phyloP scores from a whole-genome alignment of 2,329 filamentous ascomycete genomes.

The Neofusicoccum parvum region DNA sequence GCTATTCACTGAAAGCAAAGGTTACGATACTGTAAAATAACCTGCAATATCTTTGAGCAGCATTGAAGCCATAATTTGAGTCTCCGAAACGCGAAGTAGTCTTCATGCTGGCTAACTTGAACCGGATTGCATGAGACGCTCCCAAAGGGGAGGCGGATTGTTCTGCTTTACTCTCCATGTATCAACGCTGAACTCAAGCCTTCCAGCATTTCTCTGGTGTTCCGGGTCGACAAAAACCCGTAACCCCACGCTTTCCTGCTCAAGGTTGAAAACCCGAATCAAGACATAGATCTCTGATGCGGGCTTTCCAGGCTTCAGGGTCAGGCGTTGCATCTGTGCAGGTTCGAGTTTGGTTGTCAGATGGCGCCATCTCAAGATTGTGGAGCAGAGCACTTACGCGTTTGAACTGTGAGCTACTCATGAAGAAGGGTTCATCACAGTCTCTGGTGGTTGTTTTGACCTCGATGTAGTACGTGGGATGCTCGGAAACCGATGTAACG shows the following conservation, averaged over 20 bases:
- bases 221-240: constrained; percentile 43
- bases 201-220: neutral
- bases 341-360: neutral
- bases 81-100: too few species aligned
- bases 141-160: too few species aligned
- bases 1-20: too few species aligned
- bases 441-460: constrained; percentile 52
- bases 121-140: too few species aligned
- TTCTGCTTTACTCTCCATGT: neutral
- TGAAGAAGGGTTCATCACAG: constrained; percentile 48
- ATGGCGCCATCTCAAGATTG: neutral
- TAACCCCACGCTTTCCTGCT: constrained; percentile 32
- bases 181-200: neutral
- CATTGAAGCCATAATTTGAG: too few species aligned
- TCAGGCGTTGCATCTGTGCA: constrained; percentile 3
- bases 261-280: constrained; percentile 45
- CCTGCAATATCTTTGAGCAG: too few species aligned
- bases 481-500: constrained; percentile 32
- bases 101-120: too few species aligned
- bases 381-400: constrained; percentile 26
- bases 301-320: neutral
- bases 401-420: constrained; percentile 50
- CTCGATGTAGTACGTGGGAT: constrained; percentile 50
- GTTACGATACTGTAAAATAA: too few species aligned
- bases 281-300: constrained; percentile 42